Conservation (phyloP, 768 basidiomycete species). For the Boletus fagicola region DNA sequence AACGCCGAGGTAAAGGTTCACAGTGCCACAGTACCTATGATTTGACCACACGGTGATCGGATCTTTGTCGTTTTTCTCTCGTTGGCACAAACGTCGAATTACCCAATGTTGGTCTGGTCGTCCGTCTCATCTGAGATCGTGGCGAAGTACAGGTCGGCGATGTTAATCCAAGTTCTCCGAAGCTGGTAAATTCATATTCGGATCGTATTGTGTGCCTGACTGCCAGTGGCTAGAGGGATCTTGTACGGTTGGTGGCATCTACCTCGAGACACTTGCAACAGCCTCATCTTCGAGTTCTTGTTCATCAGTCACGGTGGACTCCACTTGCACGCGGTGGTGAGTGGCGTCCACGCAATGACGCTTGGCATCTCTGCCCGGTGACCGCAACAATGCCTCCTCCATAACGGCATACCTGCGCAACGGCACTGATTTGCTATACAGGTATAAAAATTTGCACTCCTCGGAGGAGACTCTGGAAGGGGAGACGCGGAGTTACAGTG, state of each 20-base stretch:
- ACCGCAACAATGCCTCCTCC: background rate
- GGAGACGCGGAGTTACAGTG: background rate
- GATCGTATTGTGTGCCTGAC: too few species aligned
- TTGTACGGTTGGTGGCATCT: background rate
- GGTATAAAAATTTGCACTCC: too few species aligned
- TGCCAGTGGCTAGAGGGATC: background rate
- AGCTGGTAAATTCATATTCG: background rate
- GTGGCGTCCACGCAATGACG: background rate
- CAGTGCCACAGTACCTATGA: background rate
- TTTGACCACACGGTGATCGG: background rate
- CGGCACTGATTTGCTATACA: too few species aligned
- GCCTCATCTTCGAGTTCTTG: background rate
- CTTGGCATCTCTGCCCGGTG: background rate
- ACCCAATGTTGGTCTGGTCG: background rate
- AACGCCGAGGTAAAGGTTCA: background rate
- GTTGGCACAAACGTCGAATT: background rate
- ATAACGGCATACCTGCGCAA: background rate
- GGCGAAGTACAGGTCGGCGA: background rate
- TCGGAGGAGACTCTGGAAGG: background rate
- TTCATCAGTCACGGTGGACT: background rate
- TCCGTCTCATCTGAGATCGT: slow-evolving; percentile 1
- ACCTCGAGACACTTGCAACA: background rate
- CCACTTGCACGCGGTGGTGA: too few species aligned
- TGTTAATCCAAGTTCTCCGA: background rate
- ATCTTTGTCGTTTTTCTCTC: background rate